A percentile compares a stretch with the other conserved stretches of the same genome.
These are phyloP conservation scores for Aspergillus thermomutatus DNA, from an alignment of 2,329 filamentous ascomycete species.

Conservation along the genomic window DNA sequence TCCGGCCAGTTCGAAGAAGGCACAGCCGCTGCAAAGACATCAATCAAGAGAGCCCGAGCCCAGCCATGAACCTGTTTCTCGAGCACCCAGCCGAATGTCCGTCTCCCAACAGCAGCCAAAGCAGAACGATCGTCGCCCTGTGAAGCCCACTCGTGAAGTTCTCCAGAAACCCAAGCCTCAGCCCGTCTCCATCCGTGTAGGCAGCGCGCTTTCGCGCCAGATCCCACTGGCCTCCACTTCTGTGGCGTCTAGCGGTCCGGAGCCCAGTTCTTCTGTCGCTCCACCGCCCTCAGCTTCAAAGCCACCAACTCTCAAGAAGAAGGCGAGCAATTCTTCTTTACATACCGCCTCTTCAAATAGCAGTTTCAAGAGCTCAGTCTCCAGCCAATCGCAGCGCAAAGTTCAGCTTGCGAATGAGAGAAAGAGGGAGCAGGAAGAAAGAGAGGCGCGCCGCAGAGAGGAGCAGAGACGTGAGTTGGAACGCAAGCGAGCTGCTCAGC, in stretches of 20 bases:
- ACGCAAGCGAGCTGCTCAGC: slow-evolving; percentile 63
- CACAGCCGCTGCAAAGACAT: slow-evolving; percentile 25
- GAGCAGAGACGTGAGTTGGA: slow-evolving; percentile 80
- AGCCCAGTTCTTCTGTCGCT: slow-evolving; percentile 45
- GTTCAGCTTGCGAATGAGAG: slow-evolving; percentile 72
- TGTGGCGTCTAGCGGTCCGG: slow-evolving; percentile 59
- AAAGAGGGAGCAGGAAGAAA: slow-evolving; percentile 82
- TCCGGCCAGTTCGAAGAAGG: slow-evolving; percentile 24
- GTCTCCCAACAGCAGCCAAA: slow-evolving; percentile 25
- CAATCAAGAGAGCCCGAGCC: slow-evolving; percentile 31
- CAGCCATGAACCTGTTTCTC: slow-evolving; percentile 24
- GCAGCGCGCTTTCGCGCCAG: slow-evolving; percentile 45
- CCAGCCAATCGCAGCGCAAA: slow-evolving; percentile 62
- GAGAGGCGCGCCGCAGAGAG: slow-evolving; percentile 71
- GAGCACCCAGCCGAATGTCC: slow-evolving; percentile 21
- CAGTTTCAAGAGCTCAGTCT: slow-evolving; percentile 63
- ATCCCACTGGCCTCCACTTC: slow-evolving; percentile 47
- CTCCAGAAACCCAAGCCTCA: slow-evolving; percentile 45
- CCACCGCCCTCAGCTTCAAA: slow-evolving; percentile 48
- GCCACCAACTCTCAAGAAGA: slow-evolving; percentile 52
- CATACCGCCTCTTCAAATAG: slow-evolving; percentile 51
- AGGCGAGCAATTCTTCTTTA: slow-evolving; percentile 64
- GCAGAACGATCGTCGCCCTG: slow-evolving; percentile 40
- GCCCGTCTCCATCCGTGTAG: slow-evolving; percentile 48
- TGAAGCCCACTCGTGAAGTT: slow-evolving; percentile 43